Evolutionary conservation across 352 stramenopile genomes (phyloP).

Genomic region (Globisporangium uncinulatum): DNA sequence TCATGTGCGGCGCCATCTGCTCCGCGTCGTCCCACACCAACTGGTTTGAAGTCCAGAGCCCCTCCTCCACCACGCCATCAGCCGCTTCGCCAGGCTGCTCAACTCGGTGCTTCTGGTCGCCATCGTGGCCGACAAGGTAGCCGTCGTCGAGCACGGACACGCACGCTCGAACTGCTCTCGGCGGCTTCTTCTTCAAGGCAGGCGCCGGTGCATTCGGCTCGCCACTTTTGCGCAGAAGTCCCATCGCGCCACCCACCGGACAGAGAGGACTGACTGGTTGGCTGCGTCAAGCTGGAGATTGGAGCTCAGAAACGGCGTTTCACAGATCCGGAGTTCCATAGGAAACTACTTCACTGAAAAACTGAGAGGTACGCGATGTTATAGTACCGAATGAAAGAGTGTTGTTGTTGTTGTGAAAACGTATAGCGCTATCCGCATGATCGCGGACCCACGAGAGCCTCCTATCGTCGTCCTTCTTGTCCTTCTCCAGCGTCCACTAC

Average conservation of each 20-base stretch:
- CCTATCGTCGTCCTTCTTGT: not conserved
- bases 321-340: too few relatives aligned
- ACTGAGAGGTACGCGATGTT: too few relatives aligned
- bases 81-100: slow-evolving; percentile 3
- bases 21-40: slow-evolving; percentile 28
- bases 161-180: not conserved
- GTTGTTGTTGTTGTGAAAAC: too few relatives aligned
- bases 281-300: too few relatives aligned
- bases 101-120: not conserved
- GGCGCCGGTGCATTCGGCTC: not conserved
- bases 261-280: too few relatives aligned
- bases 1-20: slow-evolving; percentile 26
- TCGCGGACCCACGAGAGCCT: too few relatives aligned
- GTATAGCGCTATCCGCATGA: too few relatives aligned
- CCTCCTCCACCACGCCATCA: not conserved
- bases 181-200: slow-evolving; percentile 3
- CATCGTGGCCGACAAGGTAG: not conserved
- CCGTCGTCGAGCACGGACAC: not conserved
- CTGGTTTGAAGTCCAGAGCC: slow-evolving; percentile 13
- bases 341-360: too few relatives aligned
- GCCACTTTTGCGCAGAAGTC: not conserved
- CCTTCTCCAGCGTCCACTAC: not conserved
- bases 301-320: too few relatives aligned
- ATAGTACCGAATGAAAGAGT: too few relatives aligned
- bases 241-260: not conserved